phyloP scores from a whole-genome alignment of 1,284 basidiomycete genomes.

The Macrocystidia cucumis region DNA sequence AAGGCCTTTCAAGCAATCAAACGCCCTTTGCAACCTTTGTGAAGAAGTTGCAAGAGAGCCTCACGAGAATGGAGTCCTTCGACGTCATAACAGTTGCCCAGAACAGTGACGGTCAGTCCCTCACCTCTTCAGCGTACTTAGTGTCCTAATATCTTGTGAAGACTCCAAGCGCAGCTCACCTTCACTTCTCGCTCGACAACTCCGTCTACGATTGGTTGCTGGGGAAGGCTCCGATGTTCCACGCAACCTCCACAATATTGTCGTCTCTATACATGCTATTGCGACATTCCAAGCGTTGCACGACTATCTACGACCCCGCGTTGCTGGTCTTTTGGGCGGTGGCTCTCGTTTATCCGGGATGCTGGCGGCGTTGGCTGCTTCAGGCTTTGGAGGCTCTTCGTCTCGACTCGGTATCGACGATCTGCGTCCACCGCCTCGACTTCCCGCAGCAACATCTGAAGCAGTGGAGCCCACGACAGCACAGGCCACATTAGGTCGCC shows the following conservation, averaged over 20 bases:
- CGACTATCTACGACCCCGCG: conserved; percentile 87
- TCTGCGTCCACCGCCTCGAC: conserved; percentile 18
- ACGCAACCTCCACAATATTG: conserved; percentile 78
- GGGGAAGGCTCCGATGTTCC: conserved; percentile 85
- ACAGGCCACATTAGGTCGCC: conserved; percentile 39
- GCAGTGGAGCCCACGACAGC: conserved; percentile 19
- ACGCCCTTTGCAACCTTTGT: conserved; percentile 78
- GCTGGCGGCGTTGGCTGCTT: conserved; percentile 83
- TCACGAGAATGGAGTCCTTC: conserved; percentile 91
- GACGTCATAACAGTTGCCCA: conserved; percentile 86
- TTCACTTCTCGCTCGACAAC: conserved; percentile 79
- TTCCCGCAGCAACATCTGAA: conserved; percentile 22
- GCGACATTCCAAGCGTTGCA: conserved; percentile 94
- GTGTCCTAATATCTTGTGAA: conserved; percentile 20
- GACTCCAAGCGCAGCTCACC: conserved; percentile 84
- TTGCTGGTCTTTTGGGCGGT: conserved; percentile 66
- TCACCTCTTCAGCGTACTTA: conserved; percentile 2
- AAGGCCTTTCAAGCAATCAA: conserved; percentile 33
- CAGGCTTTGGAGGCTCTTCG: conserved; percentile 44
- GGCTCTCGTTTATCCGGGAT: conserved; percentile 78
- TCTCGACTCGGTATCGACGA: conserved; percentile 19
- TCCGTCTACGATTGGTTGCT: conserved; percentile 83
- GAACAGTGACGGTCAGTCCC: conserved; percentile 58
- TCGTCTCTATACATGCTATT: conserved; percentile 94
- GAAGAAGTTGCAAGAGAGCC: conserved; percentile 89